A percentile compares a stretch with the other conserved stretches of the same genome.
Evolutionary conservation across 257 asterid species (phyloP).

Genomic region (Prunella vulgaris): DNA sequence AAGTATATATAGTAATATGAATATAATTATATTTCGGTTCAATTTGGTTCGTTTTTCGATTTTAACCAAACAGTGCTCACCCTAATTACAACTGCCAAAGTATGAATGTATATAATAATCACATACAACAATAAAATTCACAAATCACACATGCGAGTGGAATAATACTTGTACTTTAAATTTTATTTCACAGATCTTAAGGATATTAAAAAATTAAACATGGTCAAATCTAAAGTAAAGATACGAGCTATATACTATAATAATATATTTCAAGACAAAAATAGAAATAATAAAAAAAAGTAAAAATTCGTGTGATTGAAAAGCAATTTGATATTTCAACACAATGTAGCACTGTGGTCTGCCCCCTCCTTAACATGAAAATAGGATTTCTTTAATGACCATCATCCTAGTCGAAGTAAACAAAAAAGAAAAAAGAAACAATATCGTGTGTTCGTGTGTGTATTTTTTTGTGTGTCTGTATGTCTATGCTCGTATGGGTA

Average conservation of each 20-base stretch:
- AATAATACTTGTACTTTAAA: background rate
- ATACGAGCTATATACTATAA: background rate
- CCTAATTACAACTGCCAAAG: no score
- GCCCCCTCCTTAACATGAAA: constrained; percentile 24
- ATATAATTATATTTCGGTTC: no score
- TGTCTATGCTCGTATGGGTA: constrained; percentile 14
- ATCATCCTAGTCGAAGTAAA: constrained; percentile 9
- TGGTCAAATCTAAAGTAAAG: background rate
- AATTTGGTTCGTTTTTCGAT: no score
- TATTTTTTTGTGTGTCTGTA: constrained; percentile 22
- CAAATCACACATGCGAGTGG: background rate
- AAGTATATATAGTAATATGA: no score
- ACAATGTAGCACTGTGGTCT: constrained; percentile 12
- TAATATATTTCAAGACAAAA: background rate
- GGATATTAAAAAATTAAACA: background rate
- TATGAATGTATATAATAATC: no score
- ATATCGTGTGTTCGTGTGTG: constrained; percentile 26
- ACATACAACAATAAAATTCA: background rate
- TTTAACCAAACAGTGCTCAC: no score
- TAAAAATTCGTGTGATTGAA: constrained; percentile 9
- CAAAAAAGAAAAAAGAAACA: constrained; percentile 10
- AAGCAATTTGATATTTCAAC: constrained; percentile 17
- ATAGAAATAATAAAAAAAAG: background rate
- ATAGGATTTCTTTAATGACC: constrained; percentile 25
- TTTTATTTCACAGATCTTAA: background rate